Conservation (phyloP, 306 rosid species). For the Corylus americana region DNA sequence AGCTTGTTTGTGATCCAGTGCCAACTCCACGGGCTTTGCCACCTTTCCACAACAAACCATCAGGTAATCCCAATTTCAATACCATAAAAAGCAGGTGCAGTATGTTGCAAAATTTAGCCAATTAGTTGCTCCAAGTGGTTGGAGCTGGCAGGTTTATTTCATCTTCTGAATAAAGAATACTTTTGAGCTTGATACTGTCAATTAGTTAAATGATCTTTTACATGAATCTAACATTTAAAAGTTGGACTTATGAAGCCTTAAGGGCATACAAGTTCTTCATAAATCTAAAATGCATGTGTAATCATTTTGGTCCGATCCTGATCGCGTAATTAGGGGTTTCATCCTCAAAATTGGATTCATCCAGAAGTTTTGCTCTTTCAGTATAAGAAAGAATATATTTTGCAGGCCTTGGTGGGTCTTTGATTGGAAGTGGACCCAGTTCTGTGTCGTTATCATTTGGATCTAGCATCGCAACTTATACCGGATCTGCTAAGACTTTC, state of each 20-base stretch:
- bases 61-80: slow-evolving; percentile 52
- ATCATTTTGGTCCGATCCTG: background rate
- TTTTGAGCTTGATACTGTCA: background rate
- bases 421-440: slow-evolving; percentile 56
- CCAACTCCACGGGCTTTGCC: slow-evolving; percentile 40
- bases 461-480: slow-evolving; percentile 78
- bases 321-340: background rate
- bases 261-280: background rate
- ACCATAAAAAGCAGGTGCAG: slow-evolving; percentile 6
- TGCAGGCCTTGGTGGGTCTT: slow-evolving; percentile 66
- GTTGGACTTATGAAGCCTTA: slow-evolving; percentile 10
- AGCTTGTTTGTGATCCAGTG: slow-evolving; percentile 35
- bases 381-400: slow-evolving; percentile 13
- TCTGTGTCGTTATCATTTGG: slow-evolving; percentile 74
- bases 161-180: slow-evolving; percentile 10
- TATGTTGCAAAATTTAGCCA: background rate
- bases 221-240: background rate
- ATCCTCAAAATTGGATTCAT: slow-evolving; percentile 1
- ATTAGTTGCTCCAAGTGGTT: background rate
- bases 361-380: background rate
- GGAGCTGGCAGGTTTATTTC: slow-evolving; percentile 18
- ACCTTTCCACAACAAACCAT: slow-evolving; percentile 55
- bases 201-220: slow-evolving; percentile 10
- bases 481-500: slow-evolving; percentile 89
- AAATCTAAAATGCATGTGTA: background rate